Percentiles rank a stretch among this genome's conserved stretches.
phyloP scores from a whole-genome alignment of 2,329 filamentous ascomycete genomes.

The Leptographium procerum region DNA sequence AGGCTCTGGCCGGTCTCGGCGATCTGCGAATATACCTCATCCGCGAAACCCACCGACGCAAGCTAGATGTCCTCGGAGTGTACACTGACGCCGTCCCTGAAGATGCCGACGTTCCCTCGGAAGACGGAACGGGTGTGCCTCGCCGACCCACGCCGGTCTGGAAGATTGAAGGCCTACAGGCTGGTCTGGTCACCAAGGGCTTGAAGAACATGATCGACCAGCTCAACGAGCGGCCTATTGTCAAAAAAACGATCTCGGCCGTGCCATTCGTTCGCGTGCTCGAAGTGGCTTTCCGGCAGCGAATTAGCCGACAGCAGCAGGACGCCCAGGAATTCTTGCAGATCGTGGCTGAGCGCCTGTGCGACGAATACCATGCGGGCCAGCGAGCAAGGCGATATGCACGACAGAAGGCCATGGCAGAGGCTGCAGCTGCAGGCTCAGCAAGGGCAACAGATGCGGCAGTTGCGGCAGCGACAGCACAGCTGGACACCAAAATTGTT shows the following conservation, averaged over 20 bases:
- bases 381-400: slow-evolving; percentile 57
- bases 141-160: slow-evolving; percentile 35
- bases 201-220: slow-evolving; percentile 87
- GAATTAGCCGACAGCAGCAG: slow-evolving; percentile 89
- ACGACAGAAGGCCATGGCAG: slow-evolving; percentile 19
- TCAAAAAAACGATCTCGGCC: slow-evolving; percentile 86
- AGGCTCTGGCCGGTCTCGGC: slow-evolving; percentile 80
- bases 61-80: slow-evolving; percentile 64
- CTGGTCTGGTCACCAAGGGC: slow-evolving; percentile 71
- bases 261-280: slow-evolving; percentile 72
- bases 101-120: slow-evolving; percentile 11
- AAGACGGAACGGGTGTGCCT: neutral
- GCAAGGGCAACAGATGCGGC: neutral
- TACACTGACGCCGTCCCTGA: slow-evolving; percentile 53
- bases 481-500: slow-evolving; percentile 6
- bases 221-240: slow-evolving; percentile 85
- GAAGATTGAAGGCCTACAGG: slow-evolving; percentile 60
- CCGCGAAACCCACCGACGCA: slow-evolving; percentile 74
- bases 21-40: slow-evolving; percentile 89
- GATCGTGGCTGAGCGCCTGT: slow-evolving; percentile 80
- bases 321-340: slow-evolving; percentile 97
- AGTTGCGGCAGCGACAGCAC: neutral
- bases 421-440: neutral
- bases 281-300: slow-evolving; percentile 76
- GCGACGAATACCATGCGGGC: slow-evolving; percentile 88